Evolutionary conservation across 768 basidiomycete genomes (phyloP), one percentile per base, ranked within the genome.

Genomic region (Calocera viscosa): DNA sequence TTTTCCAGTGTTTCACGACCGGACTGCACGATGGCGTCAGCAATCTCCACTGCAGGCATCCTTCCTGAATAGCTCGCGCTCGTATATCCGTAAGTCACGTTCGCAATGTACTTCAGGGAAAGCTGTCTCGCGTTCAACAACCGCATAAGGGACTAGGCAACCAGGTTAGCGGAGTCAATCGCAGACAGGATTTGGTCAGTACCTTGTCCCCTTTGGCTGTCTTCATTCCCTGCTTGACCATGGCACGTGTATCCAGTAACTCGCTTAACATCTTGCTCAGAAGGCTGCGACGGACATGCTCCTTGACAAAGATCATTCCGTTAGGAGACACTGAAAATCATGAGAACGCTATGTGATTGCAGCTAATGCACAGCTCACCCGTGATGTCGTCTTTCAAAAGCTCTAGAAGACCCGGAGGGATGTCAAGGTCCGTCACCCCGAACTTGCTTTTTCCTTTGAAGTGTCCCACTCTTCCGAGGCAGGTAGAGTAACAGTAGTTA

Each of bases 191-290:
- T n/a, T 14, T 63, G 41, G 66, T 34, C 40, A 73, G 65, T 64
- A 89, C 94, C 78, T 91, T 92, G 74, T 96, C 87, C 43, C 80
- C 77, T 63, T 83, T 84, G 8, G 82, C 82, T 26, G 81, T 78
- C 75, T 97, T 97, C 94, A 96, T 94, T 1, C 91, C 92, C 69
- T 92, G 88, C 74, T 97, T 99, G 28, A 99, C 89, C 96, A 99
- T 98, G 2, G 97, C 91, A 65, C 96, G 82, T 19, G 95, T 97
- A 65, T 97, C 91, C 69, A 99, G 78, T 1, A 98, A 79, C 76
- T 99, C 96, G 2, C 82, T 83, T 69, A 99, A 79, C 95, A 99
- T 97, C 68, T 94, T 86, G 1, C 86, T 86, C 11, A 99, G 79
- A 3, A 96, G 80, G 19, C 93, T 93, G 73, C 85, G 88, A 24